These are phyloP conservation scores for Oidiodendron maius DNA, from an alignment of 495 filamentous ascomycete genomes.

Conservation along the genomic window DNA sequence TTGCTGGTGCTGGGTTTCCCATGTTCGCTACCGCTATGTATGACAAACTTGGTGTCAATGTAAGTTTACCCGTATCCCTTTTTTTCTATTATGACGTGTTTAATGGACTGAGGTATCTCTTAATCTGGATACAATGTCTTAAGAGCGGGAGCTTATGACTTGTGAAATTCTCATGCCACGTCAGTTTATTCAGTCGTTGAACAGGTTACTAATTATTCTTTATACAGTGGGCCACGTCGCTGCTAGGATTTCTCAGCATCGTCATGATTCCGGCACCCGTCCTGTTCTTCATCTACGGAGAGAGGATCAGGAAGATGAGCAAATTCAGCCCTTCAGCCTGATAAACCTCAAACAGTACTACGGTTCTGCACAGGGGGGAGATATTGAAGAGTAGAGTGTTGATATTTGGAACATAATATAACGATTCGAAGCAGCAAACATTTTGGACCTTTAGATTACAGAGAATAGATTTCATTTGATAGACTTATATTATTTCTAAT, in stretches of 20 bases:
- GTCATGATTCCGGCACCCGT: constrained; percentile 65
- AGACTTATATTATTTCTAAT: no score
- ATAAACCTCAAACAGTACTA: not conserved
- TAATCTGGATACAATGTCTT: no score
- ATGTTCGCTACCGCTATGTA: constrained; percentile 62
- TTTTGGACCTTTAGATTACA: no score
- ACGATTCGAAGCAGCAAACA: no score
- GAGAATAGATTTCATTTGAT: no score
- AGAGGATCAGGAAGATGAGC: constrained; percentile 43
- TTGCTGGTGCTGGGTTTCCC: constrained; percentile 62
- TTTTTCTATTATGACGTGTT: not conserved
- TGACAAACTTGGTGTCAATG: constrained; percentile 53
- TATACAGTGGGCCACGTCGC: constrained; percentile 48
- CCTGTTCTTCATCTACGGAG: constrained; percentile 65
- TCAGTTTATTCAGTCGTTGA: no score
- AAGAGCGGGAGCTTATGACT: no score
- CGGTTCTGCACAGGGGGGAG: not conserved
- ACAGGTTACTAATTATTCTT: not conserved
- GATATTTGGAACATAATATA: no score
- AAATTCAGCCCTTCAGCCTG: constrained; percentile 17
- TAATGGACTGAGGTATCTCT: no score
- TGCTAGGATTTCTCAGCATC: constrained; percentile 58
- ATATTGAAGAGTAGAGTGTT: no score
- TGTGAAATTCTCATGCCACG: no score
- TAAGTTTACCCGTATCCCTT: not conserved